Evolutionary conservation across 2,329 filamentous ascomycete genomes (phyloP), one percentile per base, ranked within the genome.

Genomic region (Exophiala mesophila): DNA sequence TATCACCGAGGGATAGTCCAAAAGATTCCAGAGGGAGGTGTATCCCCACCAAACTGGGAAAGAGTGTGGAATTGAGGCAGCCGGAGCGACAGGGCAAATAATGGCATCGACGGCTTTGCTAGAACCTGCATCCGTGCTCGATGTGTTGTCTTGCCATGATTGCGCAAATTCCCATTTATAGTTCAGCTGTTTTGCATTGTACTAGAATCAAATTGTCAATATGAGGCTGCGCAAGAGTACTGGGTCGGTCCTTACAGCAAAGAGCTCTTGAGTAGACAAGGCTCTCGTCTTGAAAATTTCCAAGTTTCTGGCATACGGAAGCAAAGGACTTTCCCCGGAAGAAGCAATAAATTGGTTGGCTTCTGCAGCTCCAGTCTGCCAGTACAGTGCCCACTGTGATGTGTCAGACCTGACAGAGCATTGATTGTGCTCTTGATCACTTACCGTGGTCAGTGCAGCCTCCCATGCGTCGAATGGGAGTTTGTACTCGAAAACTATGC

Each of bases 1-100:
- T 0, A 78, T 70, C 2, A 75, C 59, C 7, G 70, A 73, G 0
- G 82, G 78, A 58, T 83, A 83, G 58, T 86, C 80, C 1, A 85
- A 69, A 30, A 85, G 54, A 56, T 85, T 86, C 79, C 80, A 85
- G 47, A 80, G 73, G 0, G 72, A 65, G 0, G 79, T 83, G 52
- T 85, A 86, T 1, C 72, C 73, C 79, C 80, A 85, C 51, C 76
- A 77, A 26, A 61, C 67, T 57, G 82, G 55, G 45, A 67, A 62
- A 50, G 77, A 59, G 49, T 78, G 69, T 47, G 73, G 62, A 3
- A 70, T 74, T 10, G 49, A 43, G 2, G 49, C 46, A 3, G 43
- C 44, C 9, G 53, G 46, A 6, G 34, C 32, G 5, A 37, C 41
- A 4, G 53, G 53, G 32, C 37, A 30, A n/a, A 52, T 44, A 13